Evolutionary conservation across 805 yeast species (phyloP).

Genomic region (Tanozyma kutaoensis): DNA sequence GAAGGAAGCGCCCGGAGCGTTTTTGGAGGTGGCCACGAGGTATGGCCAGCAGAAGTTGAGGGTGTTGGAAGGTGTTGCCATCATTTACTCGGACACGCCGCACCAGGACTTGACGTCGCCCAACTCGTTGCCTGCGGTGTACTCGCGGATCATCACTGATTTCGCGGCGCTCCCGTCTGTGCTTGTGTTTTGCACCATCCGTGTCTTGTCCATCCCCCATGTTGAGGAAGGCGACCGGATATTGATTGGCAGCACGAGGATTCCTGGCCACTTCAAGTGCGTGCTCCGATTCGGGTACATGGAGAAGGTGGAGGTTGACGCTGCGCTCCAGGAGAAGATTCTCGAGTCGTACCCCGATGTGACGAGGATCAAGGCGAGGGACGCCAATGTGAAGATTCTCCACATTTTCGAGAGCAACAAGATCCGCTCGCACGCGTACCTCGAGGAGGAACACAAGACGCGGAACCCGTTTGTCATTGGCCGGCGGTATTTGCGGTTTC

Average conservation of each 20-base stretch:
- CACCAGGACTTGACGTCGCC: constrained; percentile 24
- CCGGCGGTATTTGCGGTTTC: constrained; percentile 6
- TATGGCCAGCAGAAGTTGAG: constrained; percentile 9
- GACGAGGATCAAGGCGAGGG: too few species aligned
- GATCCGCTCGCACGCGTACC: constrained; percentile 11
- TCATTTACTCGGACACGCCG: constrained; percentile 26
- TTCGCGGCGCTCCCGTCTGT: constrained; percentile 31
- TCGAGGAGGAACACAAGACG: constrained; percentile 4
- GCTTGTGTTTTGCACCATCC: constrained; percentile 29
- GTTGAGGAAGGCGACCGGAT: constrained; percentile 26
- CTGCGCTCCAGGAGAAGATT: too few species aligned
- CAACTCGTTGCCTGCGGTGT: constrained; percentile 31
- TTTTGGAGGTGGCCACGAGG: constrained; percentile 6
- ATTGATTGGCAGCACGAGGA: constrained; percentile 22
- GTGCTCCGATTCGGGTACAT: constrained; percentile 37
- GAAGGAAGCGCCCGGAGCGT: not conserved
- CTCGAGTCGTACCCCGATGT: too few species aligned
- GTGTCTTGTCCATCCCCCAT: constrained; percentile 29
- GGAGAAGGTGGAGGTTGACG: constrained; percentile 11
- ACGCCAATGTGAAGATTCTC: constrained; percentile 1
- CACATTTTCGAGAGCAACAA: constrained; percentile 18
- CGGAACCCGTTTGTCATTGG: constrained; percentile 6
- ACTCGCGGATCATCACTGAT: constrained; percentile 20
- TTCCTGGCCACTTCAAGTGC: constrained; percentile 36
- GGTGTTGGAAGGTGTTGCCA: constrained; percentile 22